Percentiles rank a stretch among this genome's conserved stretches.
phyloP scores from a whole-genome alignment of 441 rosid species.

The Pelargonium fulgidum region DNA sequence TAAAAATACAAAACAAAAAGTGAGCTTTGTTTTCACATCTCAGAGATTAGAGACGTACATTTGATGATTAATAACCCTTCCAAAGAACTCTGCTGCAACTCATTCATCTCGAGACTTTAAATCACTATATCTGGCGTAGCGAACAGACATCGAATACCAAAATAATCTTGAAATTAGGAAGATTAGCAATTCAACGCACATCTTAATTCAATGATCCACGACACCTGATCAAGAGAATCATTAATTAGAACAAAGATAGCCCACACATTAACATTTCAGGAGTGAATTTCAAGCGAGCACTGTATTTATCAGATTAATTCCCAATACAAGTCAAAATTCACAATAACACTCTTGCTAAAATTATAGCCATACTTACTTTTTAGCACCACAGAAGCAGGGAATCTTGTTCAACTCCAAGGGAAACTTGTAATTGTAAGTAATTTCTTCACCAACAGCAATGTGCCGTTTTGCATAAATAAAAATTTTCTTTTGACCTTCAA shows the following conservation, averaged over 20 bases:
- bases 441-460: slow-evolving; percentile 84
- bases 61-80: slow-evolving; percentile 22
- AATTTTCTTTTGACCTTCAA: slow-evolving; percentile 88
- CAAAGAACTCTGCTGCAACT: slow-evolving; percentile 21
- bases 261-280: not conserved
- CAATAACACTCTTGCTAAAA: not conserved
- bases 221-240: slow-evolving; percentile 48
- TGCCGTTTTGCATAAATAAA: slow-evolving; percentile 94
- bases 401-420: slow-evolving; percentile 94
- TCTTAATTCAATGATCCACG: slow-evolving; percentile 89
- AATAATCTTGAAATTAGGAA: slow-evolving; percentile 25
- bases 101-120: slow-evolving; percentile 13
- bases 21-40: slow-evolving; percentile 15
- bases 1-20: slow-evolving; percentile 1
- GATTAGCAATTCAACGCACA: slow-evolving; percentile 20
- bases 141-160: slow-evolving; percentile 18
- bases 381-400: slow-evolving; percentile 95
- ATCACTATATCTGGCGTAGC: slow-evolving; percentile 10
- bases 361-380: slow-evolving; percentile 50
- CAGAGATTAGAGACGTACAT: slow-evolving; percentile 31
- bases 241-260: slow-evolving; percentile 10
- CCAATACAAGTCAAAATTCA: not conserved
- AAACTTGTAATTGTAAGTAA: slow-evolving; percentile 93
- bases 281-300: slow-evolving; percentile 5
- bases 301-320: not conserved